phyloP scores from a whole-genome alignment of 2,329 filamentous ascomycete species.

The Fusarium sp. region DNA sequence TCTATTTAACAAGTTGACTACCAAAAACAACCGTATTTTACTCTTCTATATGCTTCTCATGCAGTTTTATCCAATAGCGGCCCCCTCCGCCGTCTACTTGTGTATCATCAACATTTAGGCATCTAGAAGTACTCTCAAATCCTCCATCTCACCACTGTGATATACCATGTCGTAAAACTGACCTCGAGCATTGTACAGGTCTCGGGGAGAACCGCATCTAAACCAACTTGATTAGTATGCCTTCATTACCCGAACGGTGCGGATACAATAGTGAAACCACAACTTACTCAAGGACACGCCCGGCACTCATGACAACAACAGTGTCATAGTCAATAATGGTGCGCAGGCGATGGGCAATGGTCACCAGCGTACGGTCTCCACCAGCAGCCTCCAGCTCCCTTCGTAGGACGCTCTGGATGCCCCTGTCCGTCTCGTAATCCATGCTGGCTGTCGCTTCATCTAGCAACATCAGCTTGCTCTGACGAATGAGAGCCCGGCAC shows the following conservation, averaged over 20 bases:
- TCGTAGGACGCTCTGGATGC: slow-evolving; percentile 64
- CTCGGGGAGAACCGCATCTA: slow-evolving; percentile 58
- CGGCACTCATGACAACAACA: slow-evolving; percentile 66
- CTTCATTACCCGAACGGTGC: too few species aligned
- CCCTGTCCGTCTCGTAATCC: slow-evolving; percentile 67
- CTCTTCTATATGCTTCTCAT: slow-evolving; percentile 1
- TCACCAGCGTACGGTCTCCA: slow-evolving; percentile 63
- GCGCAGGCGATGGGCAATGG: slow-evolving; percentile 66
- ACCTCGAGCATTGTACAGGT: slow-evolving; percentile 57
- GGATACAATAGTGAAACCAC: not conserved
- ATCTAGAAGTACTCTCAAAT: slow-evolving; percentile 52
- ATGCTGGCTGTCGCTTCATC: slow-evolving; percentile 71
- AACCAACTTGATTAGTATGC: slow-evolving; percentile 2
- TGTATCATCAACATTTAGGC: not conserved
- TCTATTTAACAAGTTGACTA: not conserved
- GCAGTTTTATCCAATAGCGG: not conserved
- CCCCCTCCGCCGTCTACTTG: not conserved
- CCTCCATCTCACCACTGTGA: slow-evolving; percentile 64
- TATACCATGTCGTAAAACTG: slow-evolving; percentile 66
- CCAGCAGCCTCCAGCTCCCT: slow-evolving; percentile 58
- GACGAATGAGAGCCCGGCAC: slow-evolving; percentile 64
- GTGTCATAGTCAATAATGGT: slow-evolving; percentile 71
- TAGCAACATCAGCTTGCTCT: slow-evolving; percentile 65
- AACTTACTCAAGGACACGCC: slow-evolving; percentile 63
- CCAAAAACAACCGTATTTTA: not conserved